Base-by-base conservation (phyloP, 2,329 filamentous ascomycete genomes). In the Colletotrichum melonis region DNA sequence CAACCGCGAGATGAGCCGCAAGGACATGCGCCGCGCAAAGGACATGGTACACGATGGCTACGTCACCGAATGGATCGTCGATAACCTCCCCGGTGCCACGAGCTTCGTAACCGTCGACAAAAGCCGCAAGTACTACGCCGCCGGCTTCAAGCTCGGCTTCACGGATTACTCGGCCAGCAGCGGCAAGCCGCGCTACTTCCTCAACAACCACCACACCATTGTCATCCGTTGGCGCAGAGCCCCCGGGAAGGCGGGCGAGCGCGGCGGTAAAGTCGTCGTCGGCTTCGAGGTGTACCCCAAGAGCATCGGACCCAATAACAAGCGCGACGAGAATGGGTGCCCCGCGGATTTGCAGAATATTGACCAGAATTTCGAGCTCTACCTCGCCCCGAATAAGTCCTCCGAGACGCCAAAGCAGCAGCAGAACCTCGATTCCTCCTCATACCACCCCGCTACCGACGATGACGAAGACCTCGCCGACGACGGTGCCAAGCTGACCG, bases 221-320 rank as follows among this genome's bases (percentile, higher is more conserved):
- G 93, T 97, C 57, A 90, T 97, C 70, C 92, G 94, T 67, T 94
- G 94, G 83, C 91, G 94, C 75, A 88, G 88, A 63, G 94, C 93
- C 1, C 89, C 93, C 1, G 93, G 93, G 12, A 88, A 85, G 75
- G 92, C 90, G 3, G 93, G 93, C 35, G 88, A 91, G 22, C 88
- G 89, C 57, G 93, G 93, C 63, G 92, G 91, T 75, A 95, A 94
- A 83, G 91, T 97, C 52, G 90, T 98, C 76, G 93, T 97, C 24
- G 95, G 94, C 0, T 97, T 98, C 79, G 95, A 98, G 83, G 92
- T 97, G 30, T 97, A 97, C 78, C 91, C 94, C 26, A 97, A 96
- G 86, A 97, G 94, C 79, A 90, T 97, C 78, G 91, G 90, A 28
- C 85, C 88, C 8, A 85, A 83, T 14, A 87, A 86, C 73, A 88